Evolutionary conservation across 495 filamentous ascomycete genomes (phyloP), one percentile per base, ranked within the genome.

Genomic region (Venustampulla echinocandica): DNA sequence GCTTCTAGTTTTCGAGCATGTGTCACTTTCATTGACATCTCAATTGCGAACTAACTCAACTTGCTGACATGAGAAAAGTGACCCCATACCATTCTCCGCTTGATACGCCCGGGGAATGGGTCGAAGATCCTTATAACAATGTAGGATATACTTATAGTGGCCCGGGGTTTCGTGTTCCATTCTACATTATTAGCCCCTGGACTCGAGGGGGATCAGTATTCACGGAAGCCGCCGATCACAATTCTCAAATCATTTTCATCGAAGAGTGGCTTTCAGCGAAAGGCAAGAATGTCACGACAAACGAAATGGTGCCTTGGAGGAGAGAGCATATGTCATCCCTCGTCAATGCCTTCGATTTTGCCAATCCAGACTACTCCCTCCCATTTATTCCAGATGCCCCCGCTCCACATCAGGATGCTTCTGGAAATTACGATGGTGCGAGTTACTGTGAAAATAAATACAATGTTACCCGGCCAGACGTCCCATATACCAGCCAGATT

Each of bases 101-200:
- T 21, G 67, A 62, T 35, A 78, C 74, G 2, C 45, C 66, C 2
- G 74, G 73, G 10, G 74, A 78, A 44, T 76, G 74, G 74, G 67
- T 78, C 54, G 40, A 72, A 30, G 74, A 78, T 47, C 73, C 74
- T 0, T 65, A 69, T 37, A 66, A 60, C 11, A 17, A 57, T 9
- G 69, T 69, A 36, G 71, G 71, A 4, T 59, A 75, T 32, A 60
- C 71, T n/a, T 74, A 65, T 45, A 61, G 64, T 14, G 74, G 74
- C 6, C 74, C 74, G 30, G 69, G 70, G 3, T 68, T 75, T 56
- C 68, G 74, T 13, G 63, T 76, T 4, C 74, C 74, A 0, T 75
- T 76, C 54, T 71, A 71, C 56, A 74, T 78, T 57, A 57, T 78
- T 45, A 74, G 70, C 0, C 74, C 74, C 0, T 78, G 74, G 74